phyloP scores from a whole-genome alignment of 331 rosid genomes.

The Rhamnella rubrinervis region DNA sequence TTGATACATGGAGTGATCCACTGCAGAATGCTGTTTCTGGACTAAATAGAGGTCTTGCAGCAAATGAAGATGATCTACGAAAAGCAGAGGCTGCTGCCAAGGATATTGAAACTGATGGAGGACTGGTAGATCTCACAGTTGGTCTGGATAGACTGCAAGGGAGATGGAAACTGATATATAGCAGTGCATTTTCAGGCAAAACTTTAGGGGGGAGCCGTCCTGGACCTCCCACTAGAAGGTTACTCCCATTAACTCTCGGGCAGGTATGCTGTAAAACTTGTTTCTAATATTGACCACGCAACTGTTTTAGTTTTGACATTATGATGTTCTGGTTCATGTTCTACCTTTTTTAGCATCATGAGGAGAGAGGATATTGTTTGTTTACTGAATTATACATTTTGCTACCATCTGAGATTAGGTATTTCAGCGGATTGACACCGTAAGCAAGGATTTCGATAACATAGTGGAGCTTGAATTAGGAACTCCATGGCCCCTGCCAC shows the following conservation, averaged over 20 bases:
- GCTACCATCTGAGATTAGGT: conserved; percentile 46
- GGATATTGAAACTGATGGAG: conserved; percentile 75
- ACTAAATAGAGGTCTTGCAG: conserved; percentile 93
- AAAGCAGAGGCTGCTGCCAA: conserved; percentile 87
- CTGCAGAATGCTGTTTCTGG: conserved; percentile 86
- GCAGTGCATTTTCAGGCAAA: conserved; percentile 89
- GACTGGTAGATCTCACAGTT: conserved; percentile 64
- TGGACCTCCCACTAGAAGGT: conserved; percentile 85
- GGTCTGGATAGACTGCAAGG: conserved; percentile 84
- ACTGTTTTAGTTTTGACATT: not conserved
- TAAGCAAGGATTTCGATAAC: conserved; percentile 87
- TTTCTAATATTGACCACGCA: not conserved
- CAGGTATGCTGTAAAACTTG: conserved; percentile 51
- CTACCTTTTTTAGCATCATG: not conserved
- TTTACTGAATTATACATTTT: not conserved
- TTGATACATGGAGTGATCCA: not conserved
- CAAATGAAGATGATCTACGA: conserved; percentile 69
- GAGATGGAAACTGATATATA: conserved; percentile 85
- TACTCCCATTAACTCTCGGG: conserved; percentile 90
- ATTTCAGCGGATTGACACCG: conserved; percentile 80
- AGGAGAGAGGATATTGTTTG: not conserved
- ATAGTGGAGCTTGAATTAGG: conserved; percentile 85
- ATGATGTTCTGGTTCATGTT: not conserved
- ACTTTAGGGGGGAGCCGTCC: conserved; percentile 96
- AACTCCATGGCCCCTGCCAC: conserved; percentile 89